These are phyloP conservation scores for Rhizopus sp. DNA, from an alignment of 371 early-diverging fungal species.

Conservation along the genomic window DNA sequence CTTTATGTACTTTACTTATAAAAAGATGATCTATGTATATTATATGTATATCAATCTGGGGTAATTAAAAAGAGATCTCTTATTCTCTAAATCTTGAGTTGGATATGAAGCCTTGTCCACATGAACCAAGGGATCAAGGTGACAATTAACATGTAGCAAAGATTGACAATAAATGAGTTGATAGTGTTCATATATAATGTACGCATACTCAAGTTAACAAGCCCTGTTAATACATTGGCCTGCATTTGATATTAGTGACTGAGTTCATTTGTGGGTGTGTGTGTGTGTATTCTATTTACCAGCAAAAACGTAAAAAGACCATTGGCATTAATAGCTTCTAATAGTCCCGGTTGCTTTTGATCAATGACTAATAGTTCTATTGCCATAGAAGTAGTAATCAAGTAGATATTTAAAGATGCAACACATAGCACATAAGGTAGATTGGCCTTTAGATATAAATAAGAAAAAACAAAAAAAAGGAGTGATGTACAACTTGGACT, in stretches of 20 bases:
- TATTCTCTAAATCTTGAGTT: background rate
- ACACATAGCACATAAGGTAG: slow-evolving; percentile 79
- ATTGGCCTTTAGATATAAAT: slow-evolving; percentile 55
- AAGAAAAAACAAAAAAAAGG: background rate
- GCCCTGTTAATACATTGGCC: slow-evolving; percentile 87
- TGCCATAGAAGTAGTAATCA: slow-evolving; percentile 26
- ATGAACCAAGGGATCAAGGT: slow-evolving; percentile 23
- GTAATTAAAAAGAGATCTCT: background rate
- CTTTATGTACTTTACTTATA: too few relatives aligned
- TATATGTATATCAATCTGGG: background rate
- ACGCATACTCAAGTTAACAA: slow-evolving; percentile 68
- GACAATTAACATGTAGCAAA: slow-evolving; percentile 57
- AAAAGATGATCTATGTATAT: background rate
- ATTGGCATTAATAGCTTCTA: slow-evolving; percentile 78
- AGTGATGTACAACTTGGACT: too few relatives aligned
- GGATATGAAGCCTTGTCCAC: slow-evolving; percentile 5
- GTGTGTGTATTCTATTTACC: slow-evolving; percentile 37
- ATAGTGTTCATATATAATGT: slow-evolving; percentile 60
- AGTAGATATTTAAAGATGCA: slow-evolving; percentile 63
- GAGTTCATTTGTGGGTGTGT: background rate
- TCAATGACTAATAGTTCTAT: too few relatives aligned
- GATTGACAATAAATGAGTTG: slow-evolving; percentile 54
- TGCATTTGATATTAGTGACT: slow-evolving; percentile 7
- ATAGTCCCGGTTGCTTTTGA: slow-evolving; percentile 50
- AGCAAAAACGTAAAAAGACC: slow-evolving; percentile 79